These are phyloP conservation scores for Pseudopyricularia cyperi DNA, from an alignment of 2,329 filamentous ascomycete species.

Conservation along the genomic window DNA sequence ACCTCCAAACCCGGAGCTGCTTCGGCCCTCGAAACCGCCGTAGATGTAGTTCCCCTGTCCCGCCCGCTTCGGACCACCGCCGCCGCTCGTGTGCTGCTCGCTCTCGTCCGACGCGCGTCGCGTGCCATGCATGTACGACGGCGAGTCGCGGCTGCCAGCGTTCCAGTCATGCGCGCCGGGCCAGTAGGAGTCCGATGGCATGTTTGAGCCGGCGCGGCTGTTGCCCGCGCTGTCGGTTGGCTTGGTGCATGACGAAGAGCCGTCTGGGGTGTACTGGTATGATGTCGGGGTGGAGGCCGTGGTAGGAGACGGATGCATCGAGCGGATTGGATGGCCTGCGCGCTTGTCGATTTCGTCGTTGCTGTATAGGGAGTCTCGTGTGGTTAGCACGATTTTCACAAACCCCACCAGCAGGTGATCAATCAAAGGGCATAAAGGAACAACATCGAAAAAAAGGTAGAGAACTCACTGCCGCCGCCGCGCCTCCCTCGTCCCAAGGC, in stretches of 20 bases:
- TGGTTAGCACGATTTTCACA: too few relatives aligned
- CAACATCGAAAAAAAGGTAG: not conserved
- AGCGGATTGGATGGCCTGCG: not conserved
- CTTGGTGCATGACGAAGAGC: not conserved
- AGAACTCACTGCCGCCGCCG: not conserved
- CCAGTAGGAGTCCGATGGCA: not conserved
- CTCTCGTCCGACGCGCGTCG: not conserved
- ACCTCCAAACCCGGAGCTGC: not conserved
- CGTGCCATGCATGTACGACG: not conserved
- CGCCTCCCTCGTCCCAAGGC: not conserved
- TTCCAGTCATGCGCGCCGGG: not conserved
- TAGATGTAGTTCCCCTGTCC: not conserved
- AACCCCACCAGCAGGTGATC: not conserved
- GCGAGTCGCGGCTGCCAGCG: not conserved
- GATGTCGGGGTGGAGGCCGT: not conserved
- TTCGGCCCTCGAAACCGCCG: not conserved
- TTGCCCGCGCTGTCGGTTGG: not conserved
- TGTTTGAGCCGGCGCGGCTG: not conserved
- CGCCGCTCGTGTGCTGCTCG: not conserved
- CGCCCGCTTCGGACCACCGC: not conserved
- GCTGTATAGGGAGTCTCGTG: not conserved
- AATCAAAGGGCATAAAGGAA: too few relatives aligned
- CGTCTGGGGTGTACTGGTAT: not conserved
- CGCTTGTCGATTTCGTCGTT: not conserved
- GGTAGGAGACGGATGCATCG: not conserved